These are phyloP conservation scores for Mimosa pudica DNA, from an alignment of 306 rosid genomes.

Conservation along the genomic window DNA sequence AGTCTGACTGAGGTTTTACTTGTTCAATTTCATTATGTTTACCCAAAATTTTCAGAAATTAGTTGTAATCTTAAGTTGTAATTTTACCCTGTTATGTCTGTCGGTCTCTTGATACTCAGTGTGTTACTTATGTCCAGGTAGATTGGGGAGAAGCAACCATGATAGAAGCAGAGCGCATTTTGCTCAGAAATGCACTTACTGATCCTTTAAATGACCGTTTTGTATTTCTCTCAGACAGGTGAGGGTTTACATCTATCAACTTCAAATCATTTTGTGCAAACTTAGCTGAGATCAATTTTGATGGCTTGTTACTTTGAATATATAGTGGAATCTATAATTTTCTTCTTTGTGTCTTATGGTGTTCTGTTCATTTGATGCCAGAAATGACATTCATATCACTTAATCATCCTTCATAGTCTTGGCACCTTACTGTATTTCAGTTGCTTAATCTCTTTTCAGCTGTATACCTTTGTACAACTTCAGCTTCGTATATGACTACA, in stretches of 20 bases:
- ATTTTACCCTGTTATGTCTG: conserved; percentile 1
- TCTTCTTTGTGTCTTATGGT: conserved; percentile 2
- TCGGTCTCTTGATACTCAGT: conserved; percentile 37
- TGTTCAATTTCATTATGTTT: conserved; percentile 7
- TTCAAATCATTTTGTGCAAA: conserved; percentile 21
- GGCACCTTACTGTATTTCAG: conserved; percentile 63
- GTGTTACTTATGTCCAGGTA: conserved; percentile 66
- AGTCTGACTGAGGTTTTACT: conserved; percentile 20
- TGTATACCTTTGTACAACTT: conserved; percentile 96
- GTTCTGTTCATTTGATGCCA: conserved; percentile 23
- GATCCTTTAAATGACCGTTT: conserved; percentile 90
- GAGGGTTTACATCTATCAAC: conserved; percentile 41
- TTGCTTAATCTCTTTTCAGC: conserved; percentile 77
- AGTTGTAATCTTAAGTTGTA: background rate
- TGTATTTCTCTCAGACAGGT: conserved; percentile 97
- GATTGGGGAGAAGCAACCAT: conserved; percentile 99
- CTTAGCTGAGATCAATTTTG: conserved; percentile 18
- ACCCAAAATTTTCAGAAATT: conserved; percentile 3
- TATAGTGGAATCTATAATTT: background rate
- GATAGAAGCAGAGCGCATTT: conserved; percentile 92
- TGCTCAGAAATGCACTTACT: conserved; percentile 78
- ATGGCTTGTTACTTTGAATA: background rate
- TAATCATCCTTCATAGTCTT: background rate
- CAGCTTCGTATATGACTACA: conserved; percentile 87
- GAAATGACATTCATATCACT: conserved; percentile 10